Base-by-base conservation (phyloP, 306 rosid genomes). In the Comarum palustre region DNA sequence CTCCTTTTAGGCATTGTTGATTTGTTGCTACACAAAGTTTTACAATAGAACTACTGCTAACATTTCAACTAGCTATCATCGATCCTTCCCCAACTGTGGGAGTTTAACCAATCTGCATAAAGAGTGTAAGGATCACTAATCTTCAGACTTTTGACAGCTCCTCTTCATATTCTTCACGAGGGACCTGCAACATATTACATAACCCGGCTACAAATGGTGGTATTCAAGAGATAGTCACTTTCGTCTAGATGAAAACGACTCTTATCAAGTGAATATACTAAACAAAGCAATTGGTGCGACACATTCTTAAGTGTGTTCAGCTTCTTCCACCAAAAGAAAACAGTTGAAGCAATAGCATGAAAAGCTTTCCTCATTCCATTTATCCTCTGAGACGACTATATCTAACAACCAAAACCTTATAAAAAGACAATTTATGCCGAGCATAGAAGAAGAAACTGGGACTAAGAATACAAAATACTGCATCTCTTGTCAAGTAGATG, bases 401-500 rank as follows among this genome's bases (percentile, higher is more conserved):
- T 61, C 50, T 20, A 3, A 3, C 12, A 51, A 36, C 50, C 17
- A 68, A 17, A 47, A 12, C 1, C 24, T 31, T 6, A 20, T 20
- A 31, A 51, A 69, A 22, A 7, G 50, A 54, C 36, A 54, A 38
- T 36, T 69, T 36, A 50, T 69, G 63, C 47, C 24, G 48, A 69
- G 17, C 73, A 19, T 6, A 68, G 8, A 1, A 29, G 60, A 68
- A 31, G 60, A 57, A 46, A 69, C 31, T 6, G 48, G 51, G 38
- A 20, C 3, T 5, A 5, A 73, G 32, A 63, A 41, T 42, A 78
- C 72, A 42, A 78, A 20, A 51, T 31, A n/a, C 39, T 31, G 36
- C 24, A 48, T 15, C n/a, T 51, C 39, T 17, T 51, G 22, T 70
- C 78, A 64, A 50, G 80, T 15, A 71, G 87, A 51, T 75, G 74